Evolutionary conservation across 805 yeast species (phyloP), one percentile per base, ranked within the genome.

Genomic region (Myxozyma mucilagina): DNA sequence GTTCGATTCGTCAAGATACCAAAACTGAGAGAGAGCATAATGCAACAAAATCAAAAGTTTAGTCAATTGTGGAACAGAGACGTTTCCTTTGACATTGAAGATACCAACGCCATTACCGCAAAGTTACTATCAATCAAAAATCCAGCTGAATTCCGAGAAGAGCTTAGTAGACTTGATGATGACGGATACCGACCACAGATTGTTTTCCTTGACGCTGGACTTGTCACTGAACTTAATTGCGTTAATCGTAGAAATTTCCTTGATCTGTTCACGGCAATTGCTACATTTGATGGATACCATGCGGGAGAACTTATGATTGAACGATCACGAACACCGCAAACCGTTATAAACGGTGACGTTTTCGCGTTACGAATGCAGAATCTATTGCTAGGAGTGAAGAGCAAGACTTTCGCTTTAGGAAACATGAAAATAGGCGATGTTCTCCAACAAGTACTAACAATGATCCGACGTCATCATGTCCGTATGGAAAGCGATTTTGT

Each of bases 261-360:
- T 39, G 97, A 90, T 48, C 78, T 94, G 58, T 94, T 94, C 79
- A 87, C 87, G 68, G 88, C 97, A 0, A 77, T 94, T 38, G 88
- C 97, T 1, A 87, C 86, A 64, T 94, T 94, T 75, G 96, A 94
- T 73, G 99, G 99, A 0, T 91, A 89, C 72, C 81, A 80, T 62
- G 98, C 97, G 0, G 99, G 99, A 10, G 96, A 91, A 71, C 79
- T 94, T 58, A 93, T 94, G 97, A 86, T 92, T 61, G 97, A 91
- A 75, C 78, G 98, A 60, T 92, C 97, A 3, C 80, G 94, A 61
- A 91, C 98, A 0, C 99, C 99, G 0, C 96, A 90, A 52, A 88
- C 97, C 0, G 98, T 90, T 0, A 78, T 90, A 4, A 85, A 93
- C 68, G 83, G 83, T 59, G 97, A 93, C 59, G 78, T 89, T 11